A percentile compares a stretch with the other conserved stretches of the same genome.
Evolutionary conservation across 352 stramenopile species (phyloP).

Genomic region (Phytophthora constricta): DNA sequence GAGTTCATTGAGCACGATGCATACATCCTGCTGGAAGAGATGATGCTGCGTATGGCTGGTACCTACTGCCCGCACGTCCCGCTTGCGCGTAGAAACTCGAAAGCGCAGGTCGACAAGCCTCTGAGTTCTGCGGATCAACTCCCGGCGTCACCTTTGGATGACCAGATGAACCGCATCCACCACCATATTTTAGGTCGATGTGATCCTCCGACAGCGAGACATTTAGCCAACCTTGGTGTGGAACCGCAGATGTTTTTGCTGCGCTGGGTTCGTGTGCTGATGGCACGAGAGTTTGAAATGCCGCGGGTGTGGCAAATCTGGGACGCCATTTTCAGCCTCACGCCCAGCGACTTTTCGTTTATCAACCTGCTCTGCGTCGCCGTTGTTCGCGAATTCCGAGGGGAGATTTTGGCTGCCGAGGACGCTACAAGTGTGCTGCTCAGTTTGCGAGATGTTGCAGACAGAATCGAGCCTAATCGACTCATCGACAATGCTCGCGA

Average conservation of each 20-base stretch:
- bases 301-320: constrained; percentile 81
- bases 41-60: constrained; percentile 81
- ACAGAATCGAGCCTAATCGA: constrained; percentile 52
- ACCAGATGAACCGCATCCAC: constrained; percentile 81
- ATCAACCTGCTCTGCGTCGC: constrained; percentile 84
- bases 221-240: constrained; percentile 53
- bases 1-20: constrained; percentile 72
- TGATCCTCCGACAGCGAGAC: constrained; percentile 63
- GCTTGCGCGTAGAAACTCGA: constrained; percentile 17
- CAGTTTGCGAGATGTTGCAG: constrained; percentile 60
- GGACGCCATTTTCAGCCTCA: constrained; percentile 81
- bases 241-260: constrained; percentile 81
- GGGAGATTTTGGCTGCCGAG: constrained; percentile 67
- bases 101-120: constrained; percentile 24
- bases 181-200: constrained; percentile 66
- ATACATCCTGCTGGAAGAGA: constrained; percentile 65
- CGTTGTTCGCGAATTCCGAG: constrained; percentile 66
- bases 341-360: constrained; percentile 73
- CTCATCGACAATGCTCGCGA: constrained; percentile 68
- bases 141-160: constrained; percentile 55
- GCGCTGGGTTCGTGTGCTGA: constrained; percentile 78
- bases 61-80: constrained; percentile 60
- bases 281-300: constrained; percentile 78
- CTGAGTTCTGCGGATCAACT: constrained; percentile 42
- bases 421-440: constrained; percentile 67